Percentiles rank a stretch among this genome's conserved stretches.
phyloP scores from a whole-genome alignment of 495 filamentous ascomycete genomes.

The Hypoxylon intermedium region DNA sequence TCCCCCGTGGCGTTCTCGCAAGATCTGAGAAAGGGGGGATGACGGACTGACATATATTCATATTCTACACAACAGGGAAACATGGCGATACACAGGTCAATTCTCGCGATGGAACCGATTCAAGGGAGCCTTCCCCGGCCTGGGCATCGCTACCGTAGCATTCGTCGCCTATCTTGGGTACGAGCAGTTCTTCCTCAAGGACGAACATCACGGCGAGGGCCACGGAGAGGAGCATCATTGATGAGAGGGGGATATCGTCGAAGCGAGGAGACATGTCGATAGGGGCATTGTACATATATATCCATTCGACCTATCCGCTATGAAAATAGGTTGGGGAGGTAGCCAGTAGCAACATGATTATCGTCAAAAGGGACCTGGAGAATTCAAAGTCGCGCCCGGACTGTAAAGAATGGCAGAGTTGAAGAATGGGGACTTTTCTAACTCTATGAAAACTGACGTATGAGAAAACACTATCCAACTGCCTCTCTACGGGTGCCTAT shows the following conservation, averaged over 20 bases:
- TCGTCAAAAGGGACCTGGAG: background rate
- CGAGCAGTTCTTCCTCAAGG: conserved; percentile 83
- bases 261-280: background rate
- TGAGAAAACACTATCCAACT: too few relatives aligned
- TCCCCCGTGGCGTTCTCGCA: conserved; percentile 11
- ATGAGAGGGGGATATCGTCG: background rate
- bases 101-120: conserved; percentile 91
- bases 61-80: conserved; percentile 65
- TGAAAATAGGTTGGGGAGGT: conserved; percentile 2
- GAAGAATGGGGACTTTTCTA: too few relatives aligned
- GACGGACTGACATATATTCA: conserved; percentile 7
- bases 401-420: too few relatives aligned
- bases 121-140: conserved; percentile 80
- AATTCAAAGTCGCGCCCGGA: background rate
- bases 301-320: conserved; percentile 8
- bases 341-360: conserved; percentile 3
- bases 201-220: conserved; percentile 69
- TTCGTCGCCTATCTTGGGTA: conserved; percentile 88
- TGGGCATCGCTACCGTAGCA: conserved; percentile 89
- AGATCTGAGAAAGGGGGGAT: conserved; percentile 10
- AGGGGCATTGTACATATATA: conserved; percentile 32
- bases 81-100: conserved; percentile 87
- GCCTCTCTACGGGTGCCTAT: too few relatives aligned
- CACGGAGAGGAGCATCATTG: conserved; percentile 53
- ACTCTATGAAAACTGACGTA: too few relatives aligned